Conservation (phyloP, 2,329 filamentous ascomycete species). For the Malbranchea cinnamomea region DNA sequence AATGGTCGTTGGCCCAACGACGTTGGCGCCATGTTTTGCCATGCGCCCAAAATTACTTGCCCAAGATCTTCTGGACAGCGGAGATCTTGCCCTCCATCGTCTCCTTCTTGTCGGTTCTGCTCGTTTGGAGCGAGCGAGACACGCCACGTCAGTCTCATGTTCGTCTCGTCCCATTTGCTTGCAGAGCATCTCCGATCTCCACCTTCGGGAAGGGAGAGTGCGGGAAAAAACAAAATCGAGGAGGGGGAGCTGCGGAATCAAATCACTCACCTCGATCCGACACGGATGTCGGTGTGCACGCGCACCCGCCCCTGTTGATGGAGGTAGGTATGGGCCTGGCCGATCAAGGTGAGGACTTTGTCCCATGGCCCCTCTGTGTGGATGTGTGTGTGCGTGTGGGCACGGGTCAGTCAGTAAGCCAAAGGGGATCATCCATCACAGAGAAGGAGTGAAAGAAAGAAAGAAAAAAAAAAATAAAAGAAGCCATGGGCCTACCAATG, state of each 20-base stretch:
- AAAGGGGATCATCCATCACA: neutral
- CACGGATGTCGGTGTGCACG: slow-evolving; percentile 78
- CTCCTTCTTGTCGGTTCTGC: slow-evolving; percentile 72
- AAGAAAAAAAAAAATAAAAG: slow-evolving; percentile 1
- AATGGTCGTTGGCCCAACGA: too few species aligned
- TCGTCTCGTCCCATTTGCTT: too few species aligned
- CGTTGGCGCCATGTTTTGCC: too few species aligned
- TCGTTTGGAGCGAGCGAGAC: neutral
- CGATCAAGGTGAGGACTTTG: slow-evolving; percentile 67
- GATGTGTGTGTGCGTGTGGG: neutral
- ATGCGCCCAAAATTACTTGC: slow-evolving; percentile 11
- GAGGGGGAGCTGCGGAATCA: slow-evolving; percentile 3
- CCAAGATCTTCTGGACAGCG: slow-evolving; percentile 40
- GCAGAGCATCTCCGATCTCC: too few species aligned
- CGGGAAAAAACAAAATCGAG: slow-evolving; percentile 1
- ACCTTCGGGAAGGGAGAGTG: neutral
- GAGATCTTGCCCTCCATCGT: slow-evolving; percentile 65
- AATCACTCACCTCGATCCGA: slow-evolving; percentile 55
- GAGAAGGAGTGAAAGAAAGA: too few species aligned
- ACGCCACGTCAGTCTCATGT: neutral
- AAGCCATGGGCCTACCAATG: slow-evolving; percentile 46
- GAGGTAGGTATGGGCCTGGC: slow-evolving; percentile 68
- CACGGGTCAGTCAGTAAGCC: neutral
- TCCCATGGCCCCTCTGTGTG: slow-evolving; percentile 75
- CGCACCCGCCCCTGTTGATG: slow-evolving; percentile 63